Conservation (phyloP, 1,284 basidiomycete genomes). For the Kalmanozyma brasiliensis region DNA sequence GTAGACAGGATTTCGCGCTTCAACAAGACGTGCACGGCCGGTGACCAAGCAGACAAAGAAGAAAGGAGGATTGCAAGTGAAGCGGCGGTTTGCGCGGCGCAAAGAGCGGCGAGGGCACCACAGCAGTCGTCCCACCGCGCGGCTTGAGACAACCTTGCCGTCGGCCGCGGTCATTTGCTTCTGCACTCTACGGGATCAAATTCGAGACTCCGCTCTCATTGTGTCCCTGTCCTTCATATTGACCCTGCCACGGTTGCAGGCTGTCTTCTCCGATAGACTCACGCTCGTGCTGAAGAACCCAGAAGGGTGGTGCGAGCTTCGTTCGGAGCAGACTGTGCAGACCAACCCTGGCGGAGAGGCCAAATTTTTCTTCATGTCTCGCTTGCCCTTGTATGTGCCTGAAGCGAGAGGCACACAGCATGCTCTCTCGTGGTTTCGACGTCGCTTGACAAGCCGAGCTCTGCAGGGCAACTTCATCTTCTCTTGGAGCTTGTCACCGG, state of each 20-base stretch:
- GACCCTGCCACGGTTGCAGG: background rate
- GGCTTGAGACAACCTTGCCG: conserved; percentile 1
- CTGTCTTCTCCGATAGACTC: too few relatives aligned
- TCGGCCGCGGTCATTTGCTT: conserved; percentile 9
- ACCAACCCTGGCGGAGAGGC: background rate
- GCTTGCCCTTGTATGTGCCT: conserved; percentile 1
- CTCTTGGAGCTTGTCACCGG: background rate
- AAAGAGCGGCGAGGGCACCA: too few relatives aligned
- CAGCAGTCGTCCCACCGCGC: conserved; percentile 5
- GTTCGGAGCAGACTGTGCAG: background rate
- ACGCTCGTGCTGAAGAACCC: too few relatives aligned
- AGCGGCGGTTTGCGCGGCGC: conserved; percentile 20
- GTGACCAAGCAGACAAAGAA: background rate
- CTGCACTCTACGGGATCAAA: background rate
- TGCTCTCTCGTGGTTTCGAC: conserved; percentile 6
- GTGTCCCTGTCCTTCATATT: too few relatives aligned
- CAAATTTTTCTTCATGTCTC: conserved; percentile 1
- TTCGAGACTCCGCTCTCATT: conserved; percentile 10
- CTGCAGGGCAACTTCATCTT: background rate
- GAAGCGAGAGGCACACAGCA: background rate
- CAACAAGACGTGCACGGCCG: too few relatives aligned
- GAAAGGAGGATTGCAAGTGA: background rate
- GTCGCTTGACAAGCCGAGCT: background rate
- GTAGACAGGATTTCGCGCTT: too few relatives aligned
- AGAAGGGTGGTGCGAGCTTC: too few relatives aligned